Percentiles rank a stretch among this genome's conserved stretches.
Evolutionary conservation across 2,329 filamentous ascomycete species (phyloP).

Genomic region (Fusarium albosuccineum): DNA sequence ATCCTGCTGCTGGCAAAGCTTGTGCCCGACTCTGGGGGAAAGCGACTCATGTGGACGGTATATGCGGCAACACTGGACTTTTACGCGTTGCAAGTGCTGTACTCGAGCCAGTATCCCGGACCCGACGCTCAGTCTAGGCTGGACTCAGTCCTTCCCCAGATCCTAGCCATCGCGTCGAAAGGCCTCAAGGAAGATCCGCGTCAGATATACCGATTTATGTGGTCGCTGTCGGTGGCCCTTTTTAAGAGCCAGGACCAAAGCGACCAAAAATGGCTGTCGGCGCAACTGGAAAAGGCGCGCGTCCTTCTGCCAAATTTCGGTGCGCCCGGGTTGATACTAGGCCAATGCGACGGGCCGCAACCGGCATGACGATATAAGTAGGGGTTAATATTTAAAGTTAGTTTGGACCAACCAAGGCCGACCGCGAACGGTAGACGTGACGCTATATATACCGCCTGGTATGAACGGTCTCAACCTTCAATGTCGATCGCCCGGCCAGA

Average conservation of each 20-base stretch:
- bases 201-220: constrained; percentile 41
- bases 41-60: constrained; percentile 43
- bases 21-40: constrained; percentile 15
- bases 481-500: too few species aligned
- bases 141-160: constrained; percentile 7
- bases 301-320: constrained; percentile 36
- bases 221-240: constrained; percentile 39
- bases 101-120: constrained; percentile 5
- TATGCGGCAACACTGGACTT: constrained; percentile 38
- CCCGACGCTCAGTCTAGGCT: not conserved
- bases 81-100: constrained; percentile 32
- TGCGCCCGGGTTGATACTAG: constrained; percentile 26
- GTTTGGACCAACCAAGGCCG: too few species aligned
- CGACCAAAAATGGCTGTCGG: constrained; percentile 28
- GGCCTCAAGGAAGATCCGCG: constrained; percentile 31
- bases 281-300: constrained; percentile 21
- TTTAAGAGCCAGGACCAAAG: constrained; percentile 12
- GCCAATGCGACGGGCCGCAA: constrained; percentile 15
- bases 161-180: constrained; percentile 35
- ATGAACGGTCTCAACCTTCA: too few species aligned
- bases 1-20: constrained; percentile 26
- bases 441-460: too few species aligned
- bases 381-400: not conserved
- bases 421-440: too few species aligned
- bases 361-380: not conserved